Base-by-base conservation (phyloP, 1,139 yeast genomes). In the Yamadazyma friedrichii region DNA sequence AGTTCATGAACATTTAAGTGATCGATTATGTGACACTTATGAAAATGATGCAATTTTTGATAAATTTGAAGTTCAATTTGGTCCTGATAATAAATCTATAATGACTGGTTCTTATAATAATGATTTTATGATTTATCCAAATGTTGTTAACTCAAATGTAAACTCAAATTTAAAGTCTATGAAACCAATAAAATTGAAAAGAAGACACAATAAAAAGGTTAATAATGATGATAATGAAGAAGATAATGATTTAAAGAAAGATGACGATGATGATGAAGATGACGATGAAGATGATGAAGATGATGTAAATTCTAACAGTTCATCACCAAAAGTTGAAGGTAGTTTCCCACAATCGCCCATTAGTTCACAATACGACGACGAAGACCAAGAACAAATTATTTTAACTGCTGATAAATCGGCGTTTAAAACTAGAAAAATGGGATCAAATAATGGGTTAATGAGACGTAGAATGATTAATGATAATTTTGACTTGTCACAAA, bases 31-130 rank as follows among this genome's bases (percentile, higher is more conserved):
- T 67, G 98, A 94, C 64, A 89, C 98, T 33, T 94, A 94, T 68
- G 99, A 94, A 64, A 91, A 91, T 62, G 98, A 94, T 67, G 96
- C 98, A 39, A 94, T 94, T 46, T 94, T 94, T 68, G 98, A 94
- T 72, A 94, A 93, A 73, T 94, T 94, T 65, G 98, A 93, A 70
- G 96, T 89, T 45, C 95, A 85, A 54, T 89, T 93, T 59, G 79
- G 91, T 53, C 98, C 98, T 36, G 98, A 94, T 65, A 87, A 88
- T 58, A 82, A 83, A 62, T 82, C 91, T 43, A 84, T 93, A 47
- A 88, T 94, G 94, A 91, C 98, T 17, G 99, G 99, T 42, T 87
- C 97, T 37, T 94, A 94, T 73, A 89, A 91, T 65, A 93, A 93
- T 68, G 91, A 89, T 67, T 93, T 94, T 62, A 88, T 89, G 95